Percentiles rank a stretch among this genome's conserved stretches.
Evolutionary conservation across 2,329 filamentous ascomycete species (phyloP).

Genomic region (Bipolaris victoriae): DNA sequence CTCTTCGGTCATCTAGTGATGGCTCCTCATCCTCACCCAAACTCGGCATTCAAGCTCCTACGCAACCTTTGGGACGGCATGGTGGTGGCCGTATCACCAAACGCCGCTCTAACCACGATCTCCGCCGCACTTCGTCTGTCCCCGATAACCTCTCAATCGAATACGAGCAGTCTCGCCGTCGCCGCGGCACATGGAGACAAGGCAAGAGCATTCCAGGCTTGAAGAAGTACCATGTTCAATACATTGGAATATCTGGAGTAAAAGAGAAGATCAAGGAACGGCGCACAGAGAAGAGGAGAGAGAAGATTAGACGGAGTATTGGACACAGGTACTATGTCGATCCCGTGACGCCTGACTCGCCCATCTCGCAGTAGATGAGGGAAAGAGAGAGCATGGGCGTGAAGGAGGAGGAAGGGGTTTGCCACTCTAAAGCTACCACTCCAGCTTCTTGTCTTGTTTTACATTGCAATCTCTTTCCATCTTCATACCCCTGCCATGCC

Average conservation of each 20-base stretch:
- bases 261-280: slow-evolving; percentile 56
- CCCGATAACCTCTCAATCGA: slow-evolving; percentile 21
- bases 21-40: slow-evolving; percentile 24
- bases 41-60: slow-evolving; percentile 37
- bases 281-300: slow-evolving; percentile 59
- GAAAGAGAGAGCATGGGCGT: no score
- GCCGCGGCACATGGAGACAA: slow-evolving; percentile 33
- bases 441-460: neutral
- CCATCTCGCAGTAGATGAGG: neutral
- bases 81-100: slow-evolving; percentile 36
- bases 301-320: slow-evolving; percentile 62
- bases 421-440: neutral
- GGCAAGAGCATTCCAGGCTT: slow-evolving; percentile 50
- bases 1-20: slow-evolving; percentile 17
- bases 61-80: slow-evolving; percentile 24
- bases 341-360: slow-evolving; percentile 12
- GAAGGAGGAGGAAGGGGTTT: neutral
- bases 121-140: slow-evolving; percentile 24
- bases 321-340: slow-evolving; percentile 52
- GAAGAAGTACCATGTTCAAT: slow-evolving; percentile 56
- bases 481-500: no score
- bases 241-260: slow-evolving; percentile 58
- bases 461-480: neutral
- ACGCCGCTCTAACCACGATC: slow-evolving; percentile 15
- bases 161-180: slow-evolving; percentile 15